These are phyloP conservation scores for Vigna unguiculata DNA, from an alignment of 306 rosid genomes.

Conservation along the genomic window DNA sequence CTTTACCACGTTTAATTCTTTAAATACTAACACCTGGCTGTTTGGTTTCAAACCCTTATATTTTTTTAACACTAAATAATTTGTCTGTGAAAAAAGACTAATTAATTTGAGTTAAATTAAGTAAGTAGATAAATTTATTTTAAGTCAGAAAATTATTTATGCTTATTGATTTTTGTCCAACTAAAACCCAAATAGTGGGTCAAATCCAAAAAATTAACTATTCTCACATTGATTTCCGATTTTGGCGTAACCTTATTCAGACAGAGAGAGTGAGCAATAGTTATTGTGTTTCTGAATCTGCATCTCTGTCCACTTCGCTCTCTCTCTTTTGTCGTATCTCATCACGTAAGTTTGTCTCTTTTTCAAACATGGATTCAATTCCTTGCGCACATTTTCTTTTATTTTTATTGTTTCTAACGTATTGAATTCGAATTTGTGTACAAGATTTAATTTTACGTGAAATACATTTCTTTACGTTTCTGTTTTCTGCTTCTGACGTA, in stretches of 20 bases:
- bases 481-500: not conserved
- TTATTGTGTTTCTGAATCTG: constrained; percentile 39
- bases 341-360: constrained; percentile 32
- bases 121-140: not conserved
- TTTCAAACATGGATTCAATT: constrained; percentile 11
- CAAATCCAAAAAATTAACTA: not conserved
- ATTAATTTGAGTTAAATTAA: not conserved
- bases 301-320: constrained; percentile 20
- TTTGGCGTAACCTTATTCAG: constrained; percentile 29
- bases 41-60: not conserved
- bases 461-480: not conserved
- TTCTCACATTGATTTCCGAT: not conserved
- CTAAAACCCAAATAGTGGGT: not conserved
- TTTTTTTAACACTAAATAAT: not conserved
- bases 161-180: not conserved
- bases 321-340: constrained; percentile 17
- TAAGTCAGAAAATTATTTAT: not conserved
- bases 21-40: not conserved
- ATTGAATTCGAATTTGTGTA: constrained; percentile 13
- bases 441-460: not conserved
- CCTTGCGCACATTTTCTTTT: not conserved
- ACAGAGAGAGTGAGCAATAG: not conserved
- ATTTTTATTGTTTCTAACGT: not conserved
- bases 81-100: not conserved
- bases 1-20: not conserved